Base-by-base conservation (phyloP, 2,329 filamentous ascomycete species). In the Colletotrichum kahawae region DNA sequence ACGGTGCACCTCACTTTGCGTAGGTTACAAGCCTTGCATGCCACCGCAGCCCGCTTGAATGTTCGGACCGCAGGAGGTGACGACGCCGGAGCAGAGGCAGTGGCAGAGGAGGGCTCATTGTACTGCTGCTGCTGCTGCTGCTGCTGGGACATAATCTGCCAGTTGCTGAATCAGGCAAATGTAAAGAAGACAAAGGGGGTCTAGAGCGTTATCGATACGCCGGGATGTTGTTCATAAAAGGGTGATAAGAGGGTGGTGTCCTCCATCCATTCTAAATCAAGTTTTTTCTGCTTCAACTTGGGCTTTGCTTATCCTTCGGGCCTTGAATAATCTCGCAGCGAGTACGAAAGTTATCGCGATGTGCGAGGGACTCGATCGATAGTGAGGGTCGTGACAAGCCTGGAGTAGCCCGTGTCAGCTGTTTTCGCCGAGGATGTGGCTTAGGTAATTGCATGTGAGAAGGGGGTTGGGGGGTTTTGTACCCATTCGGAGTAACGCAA, bases 1-100 rank as follows among this genome's bases (percentile, higher is more conserved):
- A 80, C 74, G 1, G 57, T 78, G n/a, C 79, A 80, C 24, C 79
- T 71, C 24, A 80, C 79, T 54, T 80, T 79, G 29, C 79, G 78
- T 24, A 59, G 51, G 9, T 79, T 75, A 57, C 79, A 80, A 36
- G 78, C 74, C 27, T 76, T 76, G 31, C 76, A 79, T 7, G 78
- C 79, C n/a, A 77, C 74, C 16, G 76, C 63, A n/a, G 71, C 71
- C 14, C 71, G 59, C 34, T 70, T 70, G 67, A 74, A 70, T 16
- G 67, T 70, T 27, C 71, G 66, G 7, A 59, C 34, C 10, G 48
- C 59, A 5, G 65, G 43, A 33, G 57, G 65, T 14, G 59, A 63
- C 8, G 66, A 57, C 10, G 59, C 67, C 21, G 48, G 48, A 6
- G 27, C 33, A 14, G 70, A 56, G 7, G 57, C 18, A 71, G 51